These are phyloP conservation scores for Purshia tridentata DNA, from an alignment of 306 rosid genomes.

Conservation along the genomic window DNA sequence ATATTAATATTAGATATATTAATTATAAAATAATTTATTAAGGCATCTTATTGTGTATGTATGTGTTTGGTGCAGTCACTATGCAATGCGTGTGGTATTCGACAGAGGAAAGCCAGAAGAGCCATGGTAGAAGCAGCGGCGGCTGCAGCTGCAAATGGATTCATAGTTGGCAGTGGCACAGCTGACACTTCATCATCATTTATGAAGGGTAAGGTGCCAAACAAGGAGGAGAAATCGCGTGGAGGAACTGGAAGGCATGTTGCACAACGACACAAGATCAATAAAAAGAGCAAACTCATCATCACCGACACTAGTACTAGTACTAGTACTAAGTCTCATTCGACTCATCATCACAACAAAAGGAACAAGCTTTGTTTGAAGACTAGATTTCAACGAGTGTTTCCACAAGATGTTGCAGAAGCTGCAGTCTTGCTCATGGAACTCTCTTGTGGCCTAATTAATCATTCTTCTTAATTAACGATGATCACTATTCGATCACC, in stretches of 20 bases:
- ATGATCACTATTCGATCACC: too few relatives aligned
- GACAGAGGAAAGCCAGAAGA: conserved; percentile 80
- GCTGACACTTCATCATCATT: not conserved
- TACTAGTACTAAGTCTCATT: not conserved
- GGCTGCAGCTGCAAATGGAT: conserved; percentile 27
- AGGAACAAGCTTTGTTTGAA: conserved; percentile 14
- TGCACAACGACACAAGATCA: conserved; percentile 22
- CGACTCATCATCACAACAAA: not conserved
- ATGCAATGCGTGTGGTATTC: conserved; percentile 95
- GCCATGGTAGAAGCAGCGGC: conserved; percentile 74
- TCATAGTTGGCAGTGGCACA: not conserved
- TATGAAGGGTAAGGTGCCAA: conserved; percentile 28
- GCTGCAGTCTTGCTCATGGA: conserved; percentile 74
- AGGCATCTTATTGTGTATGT: not conserved
- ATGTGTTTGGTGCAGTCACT: conserved; percentile 58
- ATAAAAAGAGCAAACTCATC: conserved; percentile 38
- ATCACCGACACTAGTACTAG: not conserved
- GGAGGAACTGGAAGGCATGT: conserved; percentile 14
- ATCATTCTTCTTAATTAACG: conserved; percentile 17
- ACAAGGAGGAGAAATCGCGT: conserved; percentile 55
- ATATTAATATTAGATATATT: too few relatives aligned
- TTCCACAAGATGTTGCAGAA: conserved; percentile 65
- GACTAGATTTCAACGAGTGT: conserved; percentile 35
- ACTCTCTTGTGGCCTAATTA: conserved; percentile 52
- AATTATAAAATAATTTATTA: too few relatives aligned